Percentiles rank a stretch among this genome's conserved stretches.
phyloP scores from a whole-genome alignment of 129 eudicot genomes.

The Flaveria bidentis region DNA sequence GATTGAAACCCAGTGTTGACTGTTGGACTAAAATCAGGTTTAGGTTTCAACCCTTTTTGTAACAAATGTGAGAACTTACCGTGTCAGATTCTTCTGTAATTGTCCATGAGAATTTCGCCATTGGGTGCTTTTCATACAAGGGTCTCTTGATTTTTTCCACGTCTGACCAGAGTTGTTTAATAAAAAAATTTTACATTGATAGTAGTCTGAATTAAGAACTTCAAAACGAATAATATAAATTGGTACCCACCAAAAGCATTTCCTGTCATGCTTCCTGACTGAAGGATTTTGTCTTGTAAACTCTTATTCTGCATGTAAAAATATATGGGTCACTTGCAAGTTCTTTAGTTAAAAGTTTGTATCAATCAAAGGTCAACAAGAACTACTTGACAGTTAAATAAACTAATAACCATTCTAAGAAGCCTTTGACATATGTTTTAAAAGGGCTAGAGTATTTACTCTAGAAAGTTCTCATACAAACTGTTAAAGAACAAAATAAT shows the following conservation, averaged over 20 bases:
- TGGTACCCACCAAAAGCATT: slow-evolving; percentile 63
- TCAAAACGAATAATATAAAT: slow-evolving; percentile 2
- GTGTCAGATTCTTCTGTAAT: slow-evolving; percentile 79
- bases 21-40: background rate
- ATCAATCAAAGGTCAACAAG: background rate
- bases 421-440: background rate
- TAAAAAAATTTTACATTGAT: slow-evolving; percentile 27
- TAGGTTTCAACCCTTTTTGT: background rate
- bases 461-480: background rate
- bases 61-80: slow-evolving; percentile 45
- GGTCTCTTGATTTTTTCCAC: slow-evolving; percentile 83
- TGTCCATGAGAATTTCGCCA: slow-evolving; percentile 94
- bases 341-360: background rate
- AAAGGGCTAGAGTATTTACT: background rate
- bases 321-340: slow-evolving; percentile 7
- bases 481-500: background rate
- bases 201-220: slow-evolving; percentile 14
- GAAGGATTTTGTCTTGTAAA: slow-evolving; percentile 69
- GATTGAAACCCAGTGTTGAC: background rate
- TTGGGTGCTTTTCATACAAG: slow-evolving; percentile 90
- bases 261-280: slow-evolving; percentile 60
- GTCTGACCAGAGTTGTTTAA: slow-evolving; percentile 44
- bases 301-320: slow-evolving; percentile 61
- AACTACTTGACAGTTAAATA: background rate
- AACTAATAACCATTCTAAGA: background rate